These are phyloP conservation scores for Pichia sp. DNA, from an alignment of 1,139 yeast species.

Conservation along the genomic window DNA sequence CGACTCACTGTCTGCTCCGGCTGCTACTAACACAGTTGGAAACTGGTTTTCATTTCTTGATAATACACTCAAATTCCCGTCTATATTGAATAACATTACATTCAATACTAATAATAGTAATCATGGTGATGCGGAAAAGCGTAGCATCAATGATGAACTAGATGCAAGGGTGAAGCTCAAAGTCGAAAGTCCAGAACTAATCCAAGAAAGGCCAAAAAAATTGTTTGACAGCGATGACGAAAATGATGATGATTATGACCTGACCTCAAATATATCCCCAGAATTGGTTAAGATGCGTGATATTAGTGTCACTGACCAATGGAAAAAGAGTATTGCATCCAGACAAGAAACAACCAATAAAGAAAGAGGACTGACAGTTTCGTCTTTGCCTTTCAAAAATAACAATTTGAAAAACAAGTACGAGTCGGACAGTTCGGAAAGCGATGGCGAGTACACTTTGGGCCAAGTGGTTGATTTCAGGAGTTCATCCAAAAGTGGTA, in stretches of 20 bases:
- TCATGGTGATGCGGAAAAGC: not conserved
- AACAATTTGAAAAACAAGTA: not conserved
- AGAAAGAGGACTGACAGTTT: conserved; percentile 6
- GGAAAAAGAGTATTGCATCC: conserved; percentile 14
- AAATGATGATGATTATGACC: conserved; percentile 14
- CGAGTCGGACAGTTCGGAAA: conserved; percentile 3
- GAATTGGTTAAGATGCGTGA: not conserved
- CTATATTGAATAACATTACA: conserved; percentile 7
- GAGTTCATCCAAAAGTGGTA: conserved; percentile 14
- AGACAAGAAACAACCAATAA: conserved; percentile 14
- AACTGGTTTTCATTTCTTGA: conserved; percentile 12
- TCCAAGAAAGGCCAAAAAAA: conserved; percentile 21
- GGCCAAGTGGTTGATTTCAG: conserved; percentile 26
- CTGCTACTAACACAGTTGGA: not conserved
- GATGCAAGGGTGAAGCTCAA: conserved; percentile 10
- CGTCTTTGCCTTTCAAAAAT: conserved; percentile 4
- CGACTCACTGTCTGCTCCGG: not conserved
- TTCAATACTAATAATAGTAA: conserved; percentile 4
- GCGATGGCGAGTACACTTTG: conserved; percentile 20
- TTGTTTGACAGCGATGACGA: conserved; percentile 26
- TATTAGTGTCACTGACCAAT: conserved; percentile 4
- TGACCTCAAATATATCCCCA: not conserved
- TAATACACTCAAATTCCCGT: conserved; percentile 11
- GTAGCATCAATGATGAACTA: conserved; percentile 4
- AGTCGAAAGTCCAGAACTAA: conserved; percentile 18